Conservation (phyloP, 75 land plant genomes). For the Selaginella tamariscina region DNA sequence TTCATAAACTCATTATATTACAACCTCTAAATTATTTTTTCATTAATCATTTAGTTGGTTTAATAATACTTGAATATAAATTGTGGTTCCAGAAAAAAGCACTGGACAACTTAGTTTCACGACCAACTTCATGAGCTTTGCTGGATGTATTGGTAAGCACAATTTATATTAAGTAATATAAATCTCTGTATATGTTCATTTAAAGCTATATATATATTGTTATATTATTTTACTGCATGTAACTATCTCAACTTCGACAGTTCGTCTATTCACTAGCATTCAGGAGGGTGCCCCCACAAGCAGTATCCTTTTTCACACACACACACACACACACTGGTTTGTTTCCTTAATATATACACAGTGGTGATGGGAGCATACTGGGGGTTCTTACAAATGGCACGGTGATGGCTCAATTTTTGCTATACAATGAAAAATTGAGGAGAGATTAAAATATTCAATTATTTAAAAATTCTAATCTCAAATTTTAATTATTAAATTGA, state of each 20-base stretch:
- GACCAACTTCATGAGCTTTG: slow-evolving; percentile 74
- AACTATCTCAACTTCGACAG: no score
- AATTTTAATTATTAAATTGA: no score
- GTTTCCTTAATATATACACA: background rate
- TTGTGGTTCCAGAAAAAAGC: slow-evolving; percentile 61
- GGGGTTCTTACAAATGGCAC: background rate
- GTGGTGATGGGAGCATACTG: background rate
- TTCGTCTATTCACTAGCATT: slow-evolving; percentile 67
- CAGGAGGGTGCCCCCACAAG: slow-evolving; percentile 66
- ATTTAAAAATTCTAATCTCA: no score
- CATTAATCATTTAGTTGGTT: background rate
- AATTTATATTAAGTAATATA: background rate
- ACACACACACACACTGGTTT: no score
- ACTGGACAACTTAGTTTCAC: slow-evolving; percentile 88
- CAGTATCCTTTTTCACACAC: slow-evolving; percentile 41
- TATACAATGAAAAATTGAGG: background rate
- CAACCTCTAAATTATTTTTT: background rate
- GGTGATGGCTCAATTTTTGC: background rate
- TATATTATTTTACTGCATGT: no score
- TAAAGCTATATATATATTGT: no score
- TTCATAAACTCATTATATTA: no score
- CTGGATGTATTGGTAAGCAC: slow-evolving; percentile 49
- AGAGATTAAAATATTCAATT: background rate
- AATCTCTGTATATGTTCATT: background rate
- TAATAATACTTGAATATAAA: no score